Conservation (phyloP, 805 yeast species). For the Debaryomyces hansenii region DNA sequence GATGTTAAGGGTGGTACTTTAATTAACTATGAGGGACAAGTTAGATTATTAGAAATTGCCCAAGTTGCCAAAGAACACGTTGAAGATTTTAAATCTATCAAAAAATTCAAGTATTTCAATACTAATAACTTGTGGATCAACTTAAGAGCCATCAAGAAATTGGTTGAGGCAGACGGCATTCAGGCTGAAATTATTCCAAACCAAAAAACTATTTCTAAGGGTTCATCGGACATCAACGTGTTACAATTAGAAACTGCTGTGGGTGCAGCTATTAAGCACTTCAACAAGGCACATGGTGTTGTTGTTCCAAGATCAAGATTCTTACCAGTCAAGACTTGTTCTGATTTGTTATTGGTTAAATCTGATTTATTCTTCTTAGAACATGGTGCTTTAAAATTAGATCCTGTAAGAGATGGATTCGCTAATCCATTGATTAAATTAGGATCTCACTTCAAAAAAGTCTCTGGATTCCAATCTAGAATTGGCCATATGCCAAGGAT, state of each 20-base stretch:
- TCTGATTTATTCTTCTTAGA: slow-evolving; percentile 89
- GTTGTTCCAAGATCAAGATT: slow-evolving; percentile 98
- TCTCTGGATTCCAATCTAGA: slow-evolving; percentile 83
- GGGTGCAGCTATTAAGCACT: slow-evolving; percentile 98
- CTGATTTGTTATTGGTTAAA: slow-evolving; percentile 90
- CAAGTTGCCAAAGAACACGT: slow-evolving; percentile 98
- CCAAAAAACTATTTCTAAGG: slow-evolving; percentile 76
- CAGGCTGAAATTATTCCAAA: slow-evolving; percentile 96
- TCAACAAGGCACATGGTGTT: slow-evolving; percentile 93
- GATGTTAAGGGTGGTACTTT: slow-evolving; percentile 99
- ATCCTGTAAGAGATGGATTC: slow-evolving; percentile 84
- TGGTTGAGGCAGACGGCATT: slow-evolving; percentile 79
- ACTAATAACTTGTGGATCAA: slow-evolving; percentile 98
- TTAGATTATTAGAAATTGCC: slow-evolving; percentile 92
- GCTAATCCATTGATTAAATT: slow-evolving; percentile 92
- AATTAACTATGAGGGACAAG: slow-evolving; percentile 92
- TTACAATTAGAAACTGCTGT: slow-evolving; percentile 97
- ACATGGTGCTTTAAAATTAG: slow-evolving; percentile 87
- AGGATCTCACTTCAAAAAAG: slow-evolving; percentile 96
- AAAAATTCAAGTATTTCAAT: slow-evolving; percentile 97
- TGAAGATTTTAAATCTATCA: slow-evolving; percentile 96
- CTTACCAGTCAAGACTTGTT: slow-evolving; percentile 96
- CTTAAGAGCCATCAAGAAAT: slow-evolving; percentile 88
- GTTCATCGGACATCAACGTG: slow-evolving; percentile 77
- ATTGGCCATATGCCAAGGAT: slow-evolving; percentile 95